Base-by-base conservation (phyloP, 371 early-diverging fungal species). In the Lichtheimia hyalospora region DNA sequence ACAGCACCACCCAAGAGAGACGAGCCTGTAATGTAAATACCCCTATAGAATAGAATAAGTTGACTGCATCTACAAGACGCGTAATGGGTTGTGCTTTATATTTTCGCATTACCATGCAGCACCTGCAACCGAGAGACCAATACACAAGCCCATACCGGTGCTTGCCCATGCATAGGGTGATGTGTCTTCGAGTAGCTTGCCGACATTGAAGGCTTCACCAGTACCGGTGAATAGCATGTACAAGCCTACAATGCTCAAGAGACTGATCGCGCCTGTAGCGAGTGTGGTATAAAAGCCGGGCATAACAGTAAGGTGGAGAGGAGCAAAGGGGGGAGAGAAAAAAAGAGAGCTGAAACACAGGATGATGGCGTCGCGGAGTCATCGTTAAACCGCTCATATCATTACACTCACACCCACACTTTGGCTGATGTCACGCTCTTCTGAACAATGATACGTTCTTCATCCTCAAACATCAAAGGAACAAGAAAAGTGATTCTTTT, bases 11-110 rank as follows among this genome's bases (percentile, higher is more conserved):
- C 99, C 27, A 97, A 77, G 24, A 98, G 81, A 58, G 89, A 88
- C 24, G 93, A 82, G 23, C 97, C 99, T 20, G 94, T 92, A 61
- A 94, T 88, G 65, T 91, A 96, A 57, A 98, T 98, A 57, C 99
- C 99, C 92, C 94, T 93, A 62, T 43, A 16, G 25, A 34, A 28
- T 58, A 67, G 21, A 49, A 13, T 41, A 15, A n/a, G 24, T 49
- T 27, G 13, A 27, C 43, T 55, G 7, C 12, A 28, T 56, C 51
- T 57, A 20, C 10, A 49, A 49, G 34, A 44, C 15, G 21, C 39
- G 58, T 20, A 28, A 13, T 10, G n/a, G 12, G 27, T 21, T 8
- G 27, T 39, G n/a, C 43, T 43, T n/a, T n/a, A 3, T 43, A 3
- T 46, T 15, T 41, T 40, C 46, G 51, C 41, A 46, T 76, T 81